Evolutionary conservation across 2,329 filamentous ascomycete genomes (phyloP), one percentile per base, ranked within the genome.

Genomic region (Neofusicoccum kwambonambiense): DNA sequence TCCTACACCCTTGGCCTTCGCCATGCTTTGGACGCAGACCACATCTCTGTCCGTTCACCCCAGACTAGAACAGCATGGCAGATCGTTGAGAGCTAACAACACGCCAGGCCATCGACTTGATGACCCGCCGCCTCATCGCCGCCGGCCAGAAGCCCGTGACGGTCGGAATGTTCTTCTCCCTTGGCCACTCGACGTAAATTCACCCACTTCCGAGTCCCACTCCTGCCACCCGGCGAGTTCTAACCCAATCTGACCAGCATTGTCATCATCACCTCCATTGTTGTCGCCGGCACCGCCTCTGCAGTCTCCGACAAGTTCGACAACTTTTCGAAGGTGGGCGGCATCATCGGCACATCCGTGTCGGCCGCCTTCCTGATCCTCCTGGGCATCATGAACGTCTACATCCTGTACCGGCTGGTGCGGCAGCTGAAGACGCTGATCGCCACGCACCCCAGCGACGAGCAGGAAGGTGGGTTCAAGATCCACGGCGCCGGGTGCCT

Each of bases 21-120:
- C 47, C 94, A 98, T 81, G 94, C 94, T n/a, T 87, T 98, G 50
- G 95, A 98, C 73, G 95, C 94, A n/a, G 94, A 98, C 78, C 95
- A 98, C 74, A 91, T 91, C 68, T 88, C 87, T 45, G 82, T 84
- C 76, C 45, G 71, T 65, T 11, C 19, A 35, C n/a, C 3, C 15
- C 51, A 22, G 52, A 51, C 51, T 2, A 27, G 19, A 27, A 17
- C 4, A 60, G 13, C 9, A 17, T 11, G 3, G 1, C 17, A 19
- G 19, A 37, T 19, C 15, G 64, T 19, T 35, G 6, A 34, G 27
- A 34, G n/a, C 51, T 49, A 57, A n/a, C 17, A 8, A 22, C n/a
- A 9, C 56, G 2, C 4, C 31, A 84, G 71, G 94, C 93, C 68
- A 99, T 98, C 72, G 94, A 98, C 78, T 85, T 98, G 42, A 96